Percentiles rank a stretch among this genome's conserved stretches.
Conservation (phyloP, 441 rosid species). For the Raphanus hybrid region DNA sequence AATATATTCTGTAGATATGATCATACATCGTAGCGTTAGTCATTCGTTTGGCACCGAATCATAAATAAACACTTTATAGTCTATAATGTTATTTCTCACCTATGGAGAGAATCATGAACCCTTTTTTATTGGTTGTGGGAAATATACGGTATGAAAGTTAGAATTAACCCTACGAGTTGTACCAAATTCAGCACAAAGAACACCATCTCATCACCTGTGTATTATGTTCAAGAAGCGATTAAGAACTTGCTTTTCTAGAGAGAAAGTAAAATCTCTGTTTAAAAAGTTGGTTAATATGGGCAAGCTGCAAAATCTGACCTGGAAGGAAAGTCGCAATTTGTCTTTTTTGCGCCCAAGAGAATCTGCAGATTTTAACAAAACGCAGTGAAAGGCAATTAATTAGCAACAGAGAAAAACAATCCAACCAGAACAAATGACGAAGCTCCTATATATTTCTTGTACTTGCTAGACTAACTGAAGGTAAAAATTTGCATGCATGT, state of each 20-base stretch:
- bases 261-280: background rate
- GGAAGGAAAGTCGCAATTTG: constrained; percentile 62
- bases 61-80: background rate
- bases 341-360: constrained; percentile 79
- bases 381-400: background rate
- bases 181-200: constrained; percentile 60
- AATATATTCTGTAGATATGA: background rate
- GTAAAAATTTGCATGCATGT: background rate
- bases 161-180: constrained; percentile 47
- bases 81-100: constrained; percentile 3
- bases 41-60: background rate
- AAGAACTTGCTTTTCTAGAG: background rate
- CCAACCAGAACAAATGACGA: background rate
- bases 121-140: constrained; percentile 19
- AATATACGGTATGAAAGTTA: constrained; percentile 59
- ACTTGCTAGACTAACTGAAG: background rate
- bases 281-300: background rate
- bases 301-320: constrained; percentile 44
- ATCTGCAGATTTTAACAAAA: constrained; percentile 43
- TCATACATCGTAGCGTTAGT: background rate
- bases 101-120: background rate
- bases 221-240: background rate
- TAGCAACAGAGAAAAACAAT: background rate
- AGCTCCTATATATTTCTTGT: background rate
- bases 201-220: constrained; percentile 61